Evolutionary conservation across 768 basidiomycete species (phyloP).

Genomic region (Amanita inopinata): DNA sequence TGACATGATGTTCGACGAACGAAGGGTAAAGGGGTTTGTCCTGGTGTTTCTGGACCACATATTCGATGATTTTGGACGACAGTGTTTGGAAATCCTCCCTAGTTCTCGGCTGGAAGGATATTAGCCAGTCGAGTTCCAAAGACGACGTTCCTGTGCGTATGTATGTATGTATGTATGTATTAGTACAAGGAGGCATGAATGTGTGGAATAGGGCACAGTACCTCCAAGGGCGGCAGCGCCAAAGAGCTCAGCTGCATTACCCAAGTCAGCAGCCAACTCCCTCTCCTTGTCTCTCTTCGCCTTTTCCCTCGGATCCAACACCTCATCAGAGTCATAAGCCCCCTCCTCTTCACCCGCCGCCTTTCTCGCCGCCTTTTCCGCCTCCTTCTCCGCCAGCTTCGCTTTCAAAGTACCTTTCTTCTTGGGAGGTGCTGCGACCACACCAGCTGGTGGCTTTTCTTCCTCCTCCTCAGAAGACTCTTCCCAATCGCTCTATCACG

Average conservation of each 20-base stretch:
- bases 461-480: conserved; percentile 70
- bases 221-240: conserved; percentile 62
- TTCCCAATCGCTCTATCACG: conserved; percentile 87
- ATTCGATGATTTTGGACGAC: conserved; percentile 64
- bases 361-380: conserved; percentile 45
- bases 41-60: conserved; percentile 70
- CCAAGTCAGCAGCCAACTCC: conserved; percentile 83
- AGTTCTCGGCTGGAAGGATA: conserved; percentile 74
- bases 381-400: conserved; percentile 90
- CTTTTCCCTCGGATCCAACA: conserved; percentile 73
- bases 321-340: conserved; percentile 64
- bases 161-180: too few relatives aligned
- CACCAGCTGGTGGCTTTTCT: conserved; percentile 32
- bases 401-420: conserved; percentile 91
- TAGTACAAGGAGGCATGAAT: too few relatives aligned
- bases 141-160: conserved; percentile 48
- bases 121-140: conserved; percentile 56
- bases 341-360: conserved; percentile 26
- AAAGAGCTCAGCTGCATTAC: conserved; percentile 73
- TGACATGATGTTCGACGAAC: conserved; percentile 80
- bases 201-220: conserved; percentile 20
- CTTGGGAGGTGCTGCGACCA: conserved; percentile 60
- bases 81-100: conserved; percentile 81
- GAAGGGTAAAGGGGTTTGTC: conserved; percentile 71
- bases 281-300: conserved; percentile 66